phyloP scores from a whole-genome alignment of 1,284 basidiomycete genomes.

The Ustilago lituana region DNA sequence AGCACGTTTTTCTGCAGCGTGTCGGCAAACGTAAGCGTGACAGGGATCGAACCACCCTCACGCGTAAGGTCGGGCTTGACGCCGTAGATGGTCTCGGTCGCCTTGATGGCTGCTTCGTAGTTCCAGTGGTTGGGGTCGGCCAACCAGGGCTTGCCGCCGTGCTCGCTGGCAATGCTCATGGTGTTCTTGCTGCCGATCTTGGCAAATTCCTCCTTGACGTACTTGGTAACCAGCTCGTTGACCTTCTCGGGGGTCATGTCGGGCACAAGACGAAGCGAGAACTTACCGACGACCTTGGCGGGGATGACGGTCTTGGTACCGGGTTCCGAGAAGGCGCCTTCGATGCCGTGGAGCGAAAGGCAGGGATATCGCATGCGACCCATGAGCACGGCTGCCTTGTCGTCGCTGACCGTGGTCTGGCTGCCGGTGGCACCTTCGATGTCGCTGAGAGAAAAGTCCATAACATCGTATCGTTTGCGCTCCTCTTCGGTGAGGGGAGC shows the following conservation, averaged over 20 bases:
- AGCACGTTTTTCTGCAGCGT: constrained; percentile 72
- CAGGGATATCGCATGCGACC: constrained; percentile 79
- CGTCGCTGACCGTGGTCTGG: constrained; percentile 78
- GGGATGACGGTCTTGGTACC: constrained; percentile 90
- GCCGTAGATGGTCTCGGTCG: constrained; percentile 82
- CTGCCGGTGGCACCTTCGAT: constrained; percentile 83
- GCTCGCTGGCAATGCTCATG: constrained; percentile 54
- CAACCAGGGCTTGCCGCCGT: constrained; percentile 65
- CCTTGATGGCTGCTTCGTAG: constrained; percentile 87
- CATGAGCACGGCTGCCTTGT: constrained; percentile 88
- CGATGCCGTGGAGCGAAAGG: constrained; percentile 93
- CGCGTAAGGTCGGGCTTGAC: constrained; percentile 86
- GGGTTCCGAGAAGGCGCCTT: constrained; percentile 84
- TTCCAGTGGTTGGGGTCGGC: constrained; percentile 80
- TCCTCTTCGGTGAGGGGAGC: constrained; percentile 80
- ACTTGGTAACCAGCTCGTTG: constrained; percentile 58
- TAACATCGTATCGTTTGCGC: constrained; percentile 71
- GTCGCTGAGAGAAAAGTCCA: constrained; percentile 72
- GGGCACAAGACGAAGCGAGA: constrained; percentile 75
- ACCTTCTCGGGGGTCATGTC: constrained; percentile 76
- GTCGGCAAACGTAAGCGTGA: constrained; percentile 94
- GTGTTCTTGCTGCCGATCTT: constrained; percentile 66
- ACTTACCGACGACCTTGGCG: constrained; percentile 81
- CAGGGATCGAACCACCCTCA: constrained; percentile 95
- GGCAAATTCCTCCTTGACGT: constrained; percentile 60